phyloP scores from a whole-genome alignment of 2,329 filamentous ascomycete genomes.

The Claviceps pazoutovae region DNA sequence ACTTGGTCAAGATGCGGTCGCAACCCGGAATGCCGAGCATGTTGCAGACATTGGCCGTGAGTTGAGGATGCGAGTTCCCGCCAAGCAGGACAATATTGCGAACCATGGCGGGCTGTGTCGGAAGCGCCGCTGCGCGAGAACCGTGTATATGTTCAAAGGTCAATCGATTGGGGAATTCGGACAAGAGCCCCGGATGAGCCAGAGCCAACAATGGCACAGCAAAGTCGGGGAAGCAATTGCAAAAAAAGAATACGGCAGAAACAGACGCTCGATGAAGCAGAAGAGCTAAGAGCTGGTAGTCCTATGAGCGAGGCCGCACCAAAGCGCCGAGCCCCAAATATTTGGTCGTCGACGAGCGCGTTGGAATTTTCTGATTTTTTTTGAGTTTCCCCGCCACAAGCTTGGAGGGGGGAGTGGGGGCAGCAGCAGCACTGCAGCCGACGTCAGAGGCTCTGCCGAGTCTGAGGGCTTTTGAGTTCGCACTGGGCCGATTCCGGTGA shows the following conservation, averaged over 20 bases:
- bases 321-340: not conserved
- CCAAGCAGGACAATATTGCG: slow-evolving; percentile 90
- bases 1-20: slow-evolving; percentile 76
- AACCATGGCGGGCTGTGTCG: slow-evolving; percentile 48
- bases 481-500: slow-evolving; percentile 6
- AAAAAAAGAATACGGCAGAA: not conserved
- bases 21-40: slow-evolving; percentile 77
- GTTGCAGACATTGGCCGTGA: slow-evolving; percentile 77
- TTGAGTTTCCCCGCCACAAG: slow-evolving; percentile 4
- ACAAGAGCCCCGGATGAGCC: not conserved
- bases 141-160: not conserved
- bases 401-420: slow-evolving; percentile 3
- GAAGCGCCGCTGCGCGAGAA: not conserved
- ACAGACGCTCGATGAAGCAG: not conserved
- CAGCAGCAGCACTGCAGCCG: slow-evolving; percentile 2
- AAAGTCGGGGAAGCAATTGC: not conserved
- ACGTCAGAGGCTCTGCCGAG: slow-evolving; percentile 6
- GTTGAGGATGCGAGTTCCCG: slow-evolving; percentile 79
- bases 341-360: not conserved
- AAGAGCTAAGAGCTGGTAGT: not conserved
- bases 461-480: not conserved
- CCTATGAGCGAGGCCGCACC: slow-evolving; percentile 2
- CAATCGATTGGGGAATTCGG: not conserved
- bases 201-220: not conserved
- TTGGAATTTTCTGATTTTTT: slow-evolving; percentile 4